Conservation (phyloP, 2,329 filamentous ascomycete genomes). For the Fusarium xylarioides region DNA sequence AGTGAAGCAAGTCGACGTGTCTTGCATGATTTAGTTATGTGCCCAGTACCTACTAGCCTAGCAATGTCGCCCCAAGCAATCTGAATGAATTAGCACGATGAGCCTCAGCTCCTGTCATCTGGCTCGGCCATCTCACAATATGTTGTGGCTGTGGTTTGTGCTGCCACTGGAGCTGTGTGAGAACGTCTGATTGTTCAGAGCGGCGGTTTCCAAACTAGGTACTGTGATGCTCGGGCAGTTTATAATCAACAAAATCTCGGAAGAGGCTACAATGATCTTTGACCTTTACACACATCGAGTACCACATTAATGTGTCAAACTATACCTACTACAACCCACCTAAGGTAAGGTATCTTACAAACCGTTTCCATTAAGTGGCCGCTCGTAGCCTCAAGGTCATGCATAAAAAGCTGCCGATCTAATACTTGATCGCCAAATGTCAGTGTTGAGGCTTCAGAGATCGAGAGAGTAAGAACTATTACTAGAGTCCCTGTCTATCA, state of each 20-base stretch:
- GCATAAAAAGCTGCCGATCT: background rate
- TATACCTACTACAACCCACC: background rate
- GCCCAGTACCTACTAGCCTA: background rate
- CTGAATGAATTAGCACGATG: background rate
- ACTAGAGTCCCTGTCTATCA: background rate
- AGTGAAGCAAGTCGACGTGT: constrained; percentile 40
- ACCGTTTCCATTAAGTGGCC: background rate
- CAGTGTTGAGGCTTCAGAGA: background rate
- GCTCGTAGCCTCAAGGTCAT: background rate
- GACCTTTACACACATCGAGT: background rate
- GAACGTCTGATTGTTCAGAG: background rate
- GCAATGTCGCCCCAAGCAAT: constrained; percentile 21
- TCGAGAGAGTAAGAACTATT: background rate
- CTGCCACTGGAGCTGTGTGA: background rate
- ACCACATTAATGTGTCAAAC: background rate
- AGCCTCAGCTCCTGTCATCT: background rate
- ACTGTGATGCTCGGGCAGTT: background rate
- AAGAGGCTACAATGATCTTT: background rate
- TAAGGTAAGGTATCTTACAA: background rate
- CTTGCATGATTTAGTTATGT: constrained; percentile 36
- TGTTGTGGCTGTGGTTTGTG: background rate
- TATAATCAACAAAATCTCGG: background rate
- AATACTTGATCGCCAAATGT: background rate
- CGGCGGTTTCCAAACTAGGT: background rate
- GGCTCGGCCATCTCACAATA: background rate